Percentiles rank a stretch among this genome's conserved stretches.
Conservation (phyloP, 345 rosid species). For the Leavenworthia alabamica region DNA sequence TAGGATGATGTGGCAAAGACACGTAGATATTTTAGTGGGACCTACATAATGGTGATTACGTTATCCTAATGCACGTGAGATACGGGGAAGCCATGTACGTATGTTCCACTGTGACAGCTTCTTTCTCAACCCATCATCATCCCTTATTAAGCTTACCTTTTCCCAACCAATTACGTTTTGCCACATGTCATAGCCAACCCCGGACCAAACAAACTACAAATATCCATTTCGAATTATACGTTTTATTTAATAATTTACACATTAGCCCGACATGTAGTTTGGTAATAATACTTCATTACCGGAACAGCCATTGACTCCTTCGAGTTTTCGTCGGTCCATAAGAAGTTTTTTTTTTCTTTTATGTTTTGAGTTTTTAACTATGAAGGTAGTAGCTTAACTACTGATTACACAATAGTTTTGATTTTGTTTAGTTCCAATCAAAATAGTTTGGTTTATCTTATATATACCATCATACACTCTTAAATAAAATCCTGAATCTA, state of each 20-base stretch:
- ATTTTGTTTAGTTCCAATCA: background rate
- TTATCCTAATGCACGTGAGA: conserved; percentile 51
- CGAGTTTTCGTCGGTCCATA: background rate
- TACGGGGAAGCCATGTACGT: conserved; percentile 25
- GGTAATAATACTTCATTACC: background rate
- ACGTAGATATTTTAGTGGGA: conserved; percentile 28
- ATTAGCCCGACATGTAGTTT: background rate
- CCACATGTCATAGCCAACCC: background rate
- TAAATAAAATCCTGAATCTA: background rate
- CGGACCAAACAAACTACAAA: conserved; percentile 1
- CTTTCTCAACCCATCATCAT: conserved; percentile 20
- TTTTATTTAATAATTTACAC: no score
- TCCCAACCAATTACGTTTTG: background rate
- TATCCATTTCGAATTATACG: background rate
- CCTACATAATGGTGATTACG: conserved; percentile 30
- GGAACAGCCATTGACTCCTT: background rate
- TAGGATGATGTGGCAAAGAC: conserved; percentile 19
- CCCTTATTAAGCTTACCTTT: conserved; percentile 31
- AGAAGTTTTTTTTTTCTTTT: no score
- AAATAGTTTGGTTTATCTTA: conserved; percentile 10
- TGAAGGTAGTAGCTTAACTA: background rate
- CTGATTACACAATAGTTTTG: background rate
- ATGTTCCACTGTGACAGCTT: conserved; percentile 18
- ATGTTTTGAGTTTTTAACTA: no score
- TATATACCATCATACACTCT: conserved; percentile 1